Conservation (phyloP, 1,284 basidiomycete genomes). For the Cutaneotrichosporon sp. region DNA sequence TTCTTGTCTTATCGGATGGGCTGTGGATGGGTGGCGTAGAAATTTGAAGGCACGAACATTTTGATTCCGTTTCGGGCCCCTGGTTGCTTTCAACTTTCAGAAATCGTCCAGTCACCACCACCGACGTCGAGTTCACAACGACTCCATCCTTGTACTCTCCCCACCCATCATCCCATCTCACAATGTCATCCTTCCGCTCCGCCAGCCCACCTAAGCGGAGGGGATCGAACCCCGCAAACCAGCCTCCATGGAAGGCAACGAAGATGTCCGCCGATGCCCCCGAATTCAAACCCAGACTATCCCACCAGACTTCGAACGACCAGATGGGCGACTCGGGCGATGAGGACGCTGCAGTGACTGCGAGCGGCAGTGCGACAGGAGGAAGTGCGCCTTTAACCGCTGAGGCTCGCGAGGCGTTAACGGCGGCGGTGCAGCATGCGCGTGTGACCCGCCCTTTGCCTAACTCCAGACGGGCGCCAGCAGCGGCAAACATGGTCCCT, state of each 20-base stretch:
- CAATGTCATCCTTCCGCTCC: constrained; percentile 15
- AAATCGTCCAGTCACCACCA: not conserved
- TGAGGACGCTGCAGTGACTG: constrained; percentile 16
- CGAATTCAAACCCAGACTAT: constrained; percentile 29
- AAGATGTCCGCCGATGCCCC: constrained; percentile 44
- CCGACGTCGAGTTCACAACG: not conserved
- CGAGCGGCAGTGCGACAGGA: constrained; percentile 4
- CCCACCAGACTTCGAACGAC: not conserved
- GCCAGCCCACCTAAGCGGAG: constrained; percentile 28
- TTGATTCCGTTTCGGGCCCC: too few species aligned
- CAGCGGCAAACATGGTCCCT: constrained; percentile 41
- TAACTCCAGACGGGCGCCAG: constrained; percentile 23
- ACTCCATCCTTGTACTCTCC: not conserved
- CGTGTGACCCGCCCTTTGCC: constrained; percentile 43
- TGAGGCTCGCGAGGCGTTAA: constrained; percentile 16
- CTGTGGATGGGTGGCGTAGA: not conserved
- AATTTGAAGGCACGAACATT: constrained; percentile 3
- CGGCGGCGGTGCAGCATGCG: constrained; percentile 25
- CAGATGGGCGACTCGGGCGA: constrained; percentile 5
- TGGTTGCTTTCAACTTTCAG: too few species aligned
- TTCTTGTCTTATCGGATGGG: not conserved
- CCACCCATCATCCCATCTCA: too few species aligned
- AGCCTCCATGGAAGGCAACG: constrained; percentile 29
- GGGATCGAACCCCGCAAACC: constrained; percentile 20
- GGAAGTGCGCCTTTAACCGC: constrained; percentile 8